A percentile compares a stretch with the other conserved stretches of the same genome.
Conservation (phyloP, 345 rosid genomes). For the Brassica nigra region DNA sequence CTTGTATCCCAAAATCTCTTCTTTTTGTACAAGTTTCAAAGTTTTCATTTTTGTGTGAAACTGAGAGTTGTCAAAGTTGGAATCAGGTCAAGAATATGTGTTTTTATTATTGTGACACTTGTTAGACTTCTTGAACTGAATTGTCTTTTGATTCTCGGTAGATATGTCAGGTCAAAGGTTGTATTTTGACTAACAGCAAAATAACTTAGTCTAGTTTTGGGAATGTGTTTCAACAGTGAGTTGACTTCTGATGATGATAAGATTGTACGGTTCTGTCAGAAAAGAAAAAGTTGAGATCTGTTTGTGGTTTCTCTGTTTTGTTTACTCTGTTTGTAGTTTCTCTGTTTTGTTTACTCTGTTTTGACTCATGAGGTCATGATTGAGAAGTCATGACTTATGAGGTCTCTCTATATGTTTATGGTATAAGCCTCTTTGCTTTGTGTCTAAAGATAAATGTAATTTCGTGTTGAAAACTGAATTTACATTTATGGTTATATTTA, state of each 20-base stretch:
- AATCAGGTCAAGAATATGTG: neutral
- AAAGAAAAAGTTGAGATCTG: constrained; percentile 28
- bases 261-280: constrained; percentile 23
- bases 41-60: neutral
- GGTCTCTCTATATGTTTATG: neutral
- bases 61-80: neutral
- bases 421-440: neutral
- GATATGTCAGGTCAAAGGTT: constrained; percentile 14
- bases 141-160: constrained; percentile 5
- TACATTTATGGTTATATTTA: neutral
- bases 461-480: neutral
- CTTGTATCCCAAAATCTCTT: neutral
- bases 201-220: constrained; percentile 17
- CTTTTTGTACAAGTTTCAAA: neutral
- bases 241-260: constrained; percentile 31
- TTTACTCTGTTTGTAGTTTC: constrained; percentile 19
- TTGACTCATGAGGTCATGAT: constrained; percentile 13
- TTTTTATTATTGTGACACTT: neutral
- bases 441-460: neutral
- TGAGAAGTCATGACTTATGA: neutral
- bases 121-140: constrained; percentile 3
- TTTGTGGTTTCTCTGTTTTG: constrained; percentile 19
- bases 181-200: neutral
- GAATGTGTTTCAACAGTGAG: constrained; percentile 14
- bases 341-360: constrained; percentile 19